Conservation (phyloP, 2,329 filamentous ascomycete species). For the Neoscytalidium dimidiatum region DNA sequence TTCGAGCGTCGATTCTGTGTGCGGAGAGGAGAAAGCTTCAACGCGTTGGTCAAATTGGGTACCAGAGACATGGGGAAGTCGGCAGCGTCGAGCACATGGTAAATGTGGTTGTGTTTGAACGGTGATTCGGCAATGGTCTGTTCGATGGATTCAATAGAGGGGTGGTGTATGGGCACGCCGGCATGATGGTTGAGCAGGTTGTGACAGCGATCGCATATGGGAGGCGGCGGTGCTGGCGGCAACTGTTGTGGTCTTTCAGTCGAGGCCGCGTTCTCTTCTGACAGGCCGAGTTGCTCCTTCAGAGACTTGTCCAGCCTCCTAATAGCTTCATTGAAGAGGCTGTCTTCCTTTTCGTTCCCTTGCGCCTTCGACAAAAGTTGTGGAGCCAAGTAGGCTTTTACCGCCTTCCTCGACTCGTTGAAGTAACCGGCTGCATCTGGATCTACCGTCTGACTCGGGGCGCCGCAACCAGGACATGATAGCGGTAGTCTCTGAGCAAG, state of each 20-base stretch:
- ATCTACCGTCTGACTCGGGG: conserved; percentile 58
- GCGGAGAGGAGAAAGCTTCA: conserved; percentile 73
- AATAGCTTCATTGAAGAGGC: conserved; percentile 39
- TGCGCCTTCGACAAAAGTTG: neutral
- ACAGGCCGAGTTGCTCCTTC: neutral
- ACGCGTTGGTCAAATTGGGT: conserved; percentile 69
- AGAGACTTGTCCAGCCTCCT: conserved; percentile 29
- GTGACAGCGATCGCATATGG: conserved; percentile 87
- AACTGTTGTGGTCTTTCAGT: neutral
- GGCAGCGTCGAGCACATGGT: conserved; percentile 91
- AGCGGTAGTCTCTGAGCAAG: conserved; percentile 42
- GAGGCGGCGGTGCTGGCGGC: conserved; percentile 32
- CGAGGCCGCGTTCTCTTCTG: neutral
- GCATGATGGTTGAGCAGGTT: conserved; percentile 73
- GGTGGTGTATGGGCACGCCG: conserved; percentile 74
- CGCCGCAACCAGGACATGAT: conserved; percentile 65
- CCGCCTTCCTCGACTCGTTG: conserved; percentile 49
- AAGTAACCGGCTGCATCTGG: conserved; percentile 61
- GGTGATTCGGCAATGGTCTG: conserved; percentile 87
- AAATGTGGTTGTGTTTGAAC: conserved; percentile 88
- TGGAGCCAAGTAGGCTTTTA: conserved; percentile 42
- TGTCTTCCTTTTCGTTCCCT: conserved; percentile 32
- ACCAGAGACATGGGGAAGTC: conserved; percentile 96
- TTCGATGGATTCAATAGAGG: conserved; percentile 76
- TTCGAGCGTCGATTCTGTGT: conserved; percentile 79